Conservation (phyloP, 2,329 filamentous ascomycete genomes). For the Massarina eburnea region DNA sequence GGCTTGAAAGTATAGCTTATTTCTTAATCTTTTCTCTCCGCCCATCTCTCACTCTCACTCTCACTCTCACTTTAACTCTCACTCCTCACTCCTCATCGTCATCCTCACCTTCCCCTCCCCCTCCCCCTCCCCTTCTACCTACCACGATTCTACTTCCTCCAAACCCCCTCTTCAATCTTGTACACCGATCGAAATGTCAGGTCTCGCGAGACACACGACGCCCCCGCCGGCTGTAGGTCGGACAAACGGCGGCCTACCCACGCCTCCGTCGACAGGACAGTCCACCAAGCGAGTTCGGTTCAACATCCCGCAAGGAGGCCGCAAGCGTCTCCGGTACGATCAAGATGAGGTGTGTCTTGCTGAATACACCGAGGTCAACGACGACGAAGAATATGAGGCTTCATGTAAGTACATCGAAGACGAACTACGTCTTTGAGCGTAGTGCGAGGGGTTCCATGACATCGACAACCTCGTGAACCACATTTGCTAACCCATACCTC, state of each 20-base stretch:
- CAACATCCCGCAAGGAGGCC: neutral
- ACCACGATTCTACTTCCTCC: neutral
- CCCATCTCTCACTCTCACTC: neutral
- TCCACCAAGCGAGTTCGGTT: slow-evolving; percentile 13
- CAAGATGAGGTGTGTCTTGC: slow-evolving; percentile 9
- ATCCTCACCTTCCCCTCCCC: neutral
- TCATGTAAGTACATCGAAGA: neutral
- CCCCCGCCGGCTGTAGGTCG: slow-evolving; percentile 8
- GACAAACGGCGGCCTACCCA: slow-evolving; percentile 8
- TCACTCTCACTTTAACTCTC: neutral
- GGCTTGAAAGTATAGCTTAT: too few relatives aligned
- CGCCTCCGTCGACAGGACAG: slow-evolving; percentile 23
- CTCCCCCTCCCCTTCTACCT: neutral
- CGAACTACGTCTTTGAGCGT: too few relatives aligned
- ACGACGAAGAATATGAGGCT: slow-evolving; percentile 3
- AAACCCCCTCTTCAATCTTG: neutral
- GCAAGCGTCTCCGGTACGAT: slow-evolving; percentile 4
- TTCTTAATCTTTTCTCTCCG: too few relatives aligned
- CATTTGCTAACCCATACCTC: too few relatives aligned
- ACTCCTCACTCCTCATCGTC: neutral
- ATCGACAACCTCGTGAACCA: too few relatives aligned
- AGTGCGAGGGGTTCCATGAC: too few relatives aligned
- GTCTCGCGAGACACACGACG: slow-evolving; percentile 8
- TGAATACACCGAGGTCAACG: slow-evolving; percentile 13
- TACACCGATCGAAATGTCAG: neutral